Conservation (phyloP, 2,329 filamentous ascomycete species). For the Microcera coccophila region DNA sequence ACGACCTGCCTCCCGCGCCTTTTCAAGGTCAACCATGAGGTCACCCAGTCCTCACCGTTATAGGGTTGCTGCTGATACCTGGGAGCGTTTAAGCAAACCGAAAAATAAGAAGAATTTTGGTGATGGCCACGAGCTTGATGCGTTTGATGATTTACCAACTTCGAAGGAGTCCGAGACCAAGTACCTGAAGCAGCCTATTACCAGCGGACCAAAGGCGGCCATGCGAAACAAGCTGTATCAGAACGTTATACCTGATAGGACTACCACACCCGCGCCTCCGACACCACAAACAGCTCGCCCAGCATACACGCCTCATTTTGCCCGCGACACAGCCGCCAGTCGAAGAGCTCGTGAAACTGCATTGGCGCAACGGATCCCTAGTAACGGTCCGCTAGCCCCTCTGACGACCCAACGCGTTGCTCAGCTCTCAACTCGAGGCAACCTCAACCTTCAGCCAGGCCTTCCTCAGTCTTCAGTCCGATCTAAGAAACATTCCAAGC, state of each 20-base stretch:
- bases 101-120: slow-evolving; percentile 62
- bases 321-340: slow-evolving; percentile 62
- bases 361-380: slow-evolving; percentile 56
- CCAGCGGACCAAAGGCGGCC: slow-evolving; percentile 62
- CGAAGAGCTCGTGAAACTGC: slow-evolving; percentile 61
- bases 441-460: slow-evolving; percentile 40
- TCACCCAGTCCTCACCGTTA: slow-evolving; percentile 57
- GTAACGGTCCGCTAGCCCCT: slow-evolving; percentile 50
- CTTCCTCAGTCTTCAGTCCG: slow-evolving; percentile 42
- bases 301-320: slow-evolving; percentile 58
- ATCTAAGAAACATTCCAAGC: slow-evolving; percentile 55
- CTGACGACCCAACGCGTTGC: slow-evolving; percentile 53
- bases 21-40: slow-evolving; percentile 56
- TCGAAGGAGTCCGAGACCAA: slow-evolving; percentile 76
- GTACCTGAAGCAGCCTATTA: slow-evolving; percentile 75
- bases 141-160: slow-evolving; percentile 91
- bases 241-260: slow-evolving; percentile 52
- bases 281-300: slow-evolving; percentile 52
- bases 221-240: slow-evolving; percentile 56
- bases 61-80: slow-evolving; percentile 45
- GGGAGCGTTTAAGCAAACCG: slow-evolving; percentile 70
- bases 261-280: slow-evolving; percentile 48
- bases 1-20: slow-evolving; percentile 53
- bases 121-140: slow-evolving; percentile 86
- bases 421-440: slow-evolving; percentile 49